Base-by-base conservation (phyloP, 495 filamentous ascomycete species). In the Aspergillus leporis region DNA sequence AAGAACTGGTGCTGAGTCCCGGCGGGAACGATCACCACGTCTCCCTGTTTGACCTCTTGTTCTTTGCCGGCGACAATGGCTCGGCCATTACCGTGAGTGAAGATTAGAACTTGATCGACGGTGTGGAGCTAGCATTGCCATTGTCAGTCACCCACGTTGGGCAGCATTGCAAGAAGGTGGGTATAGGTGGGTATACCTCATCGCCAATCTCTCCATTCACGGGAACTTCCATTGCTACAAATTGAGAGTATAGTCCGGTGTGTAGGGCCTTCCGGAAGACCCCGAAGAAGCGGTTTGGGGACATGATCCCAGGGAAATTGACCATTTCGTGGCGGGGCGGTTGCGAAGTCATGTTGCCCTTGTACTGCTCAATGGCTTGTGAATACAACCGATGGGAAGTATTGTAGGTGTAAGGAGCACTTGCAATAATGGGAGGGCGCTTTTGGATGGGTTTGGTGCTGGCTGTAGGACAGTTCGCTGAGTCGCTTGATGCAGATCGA, bases 1-100 rank as follows among this genome's bases (percentile, higher is more conserved):
- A 87, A 68, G 61, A 88, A 87, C 63, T 87, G 84, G 64, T 88
- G 25, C 25, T 28, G 25, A 12, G 85, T 87, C 0, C 85, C 84
- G 0, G 85, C 85, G 0, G 85, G 85, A 6, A 88, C 85, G 45
- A 87, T 78, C 55, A 87, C 81, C 55, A 87, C 76, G 60, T 87
- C 85, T 28, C 81, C 79, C 1, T 83, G 82, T 50, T 80, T 78
- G 52, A 87, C 73, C 32, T 77, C 70, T 49, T 87, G 82, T 51
- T 87, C 83, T 49, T 81, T 79, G 19, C 83, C 83, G 23, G 78
- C 81, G 4, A 87, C 81, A 7, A 81, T 84, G 3, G 84, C 84
- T 48, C 76, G 78, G 10, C 80, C 83, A 14, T 56, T 71, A 19
- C 85, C 85, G 18, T 77, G 80, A 1, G 83, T 88, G 66, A 87